phyloP scores from a whole-genome alignment of 2,329 filamentous ascomycete genomes.

The Cryphonectria carpinicola region DNA sequence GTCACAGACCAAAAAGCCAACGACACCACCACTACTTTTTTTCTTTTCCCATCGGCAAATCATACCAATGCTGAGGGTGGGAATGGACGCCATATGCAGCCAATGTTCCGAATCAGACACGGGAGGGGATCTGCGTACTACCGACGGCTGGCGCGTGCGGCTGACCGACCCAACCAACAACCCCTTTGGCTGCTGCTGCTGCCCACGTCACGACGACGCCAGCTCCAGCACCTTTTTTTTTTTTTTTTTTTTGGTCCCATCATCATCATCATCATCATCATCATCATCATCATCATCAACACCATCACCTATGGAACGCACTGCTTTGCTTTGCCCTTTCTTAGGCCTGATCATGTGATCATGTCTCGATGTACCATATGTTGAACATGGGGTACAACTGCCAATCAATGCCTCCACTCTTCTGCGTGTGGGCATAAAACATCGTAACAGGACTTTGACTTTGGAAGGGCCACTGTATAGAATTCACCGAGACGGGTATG shows the following conservation, averaged over 20 bases:
- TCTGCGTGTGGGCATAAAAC: not conserved
- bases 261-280: not conserved
- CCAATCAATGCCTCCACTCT: not conserved
- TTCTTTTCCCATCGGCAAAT: not conserved
- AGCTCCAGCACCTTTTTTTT: not conserved
- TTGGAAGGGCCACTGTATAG: not conserved
- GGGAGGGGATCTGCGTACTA: conserved; percentile 9
- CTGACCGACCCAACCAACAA: not conserved
- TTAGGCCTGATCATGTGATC: not conserved
- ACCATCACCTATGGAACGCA: not conserved
- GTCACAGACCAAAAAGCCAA: no score
- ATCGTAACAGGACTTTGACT: not conserved
- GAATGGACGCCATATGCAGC: conserved; percentile 12
- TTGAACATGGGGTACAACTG: not conserved
- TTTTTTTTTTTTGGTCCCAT: not conserved
- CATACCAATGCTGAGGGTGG: conserved; percentile 1
- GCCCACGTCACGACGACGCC: not conserved
- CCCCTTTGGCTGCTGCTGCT: conserved; percentile 6
- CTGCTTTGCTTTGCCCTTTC: not conserved
- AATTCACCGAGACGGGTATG: not conserved
- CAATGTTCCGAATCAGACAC: conserved; percentile 8
- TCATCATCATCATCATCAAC: not conserved
- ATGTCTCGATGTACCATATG: not conserved
- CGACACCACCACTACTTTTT: not conserved
- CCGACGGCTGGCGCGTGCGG: conserved; percentile 1